Percentiles rank a stretch among this genome's conserved stretches.
These are phyloP conservation scores for Pseudonitzschia multiseries DNA, from an alignment of 108 stramenopile genomes.

Conservation along the genomic window DNA sequence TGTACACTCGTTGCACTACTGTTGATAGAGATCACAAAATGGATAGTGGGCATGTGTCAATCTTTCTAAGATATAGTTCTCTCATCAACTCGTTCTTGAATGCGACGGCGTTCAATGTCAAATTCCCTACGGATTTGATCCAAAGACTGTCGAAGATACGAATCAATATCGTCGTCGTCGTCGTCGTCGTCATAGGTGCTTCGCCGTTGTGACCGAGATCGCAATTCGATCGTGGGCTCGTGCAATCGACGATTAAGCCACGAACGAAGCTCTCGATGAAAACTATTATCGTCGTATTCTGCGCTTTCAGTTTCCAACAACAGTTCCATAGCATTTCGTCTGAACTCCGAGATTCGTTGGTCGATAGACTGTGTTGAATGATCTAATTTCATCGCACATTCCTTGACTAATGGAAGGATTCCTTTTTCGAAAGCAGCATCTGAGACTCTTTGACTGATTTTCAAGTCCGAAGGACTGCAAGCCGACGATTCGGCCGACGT, in stretches of 20 bases:
- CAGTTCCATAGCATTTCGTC: slow-evolving; percentile 30
- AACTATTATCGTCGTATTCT: background rate
- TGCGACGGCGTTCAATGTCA: background rate
- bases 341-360: background rate
- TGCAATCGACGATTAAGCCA: slow-evolving; percentile 47
- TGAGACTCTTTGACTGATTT: slow-evolving; percentile 28
- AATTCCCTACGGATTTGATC: background rate
- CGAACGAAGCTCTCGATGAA: slow-evolving; percentile 18
- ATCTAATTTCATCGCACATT: slow-evolving; percentile 34
- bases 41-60: no score
- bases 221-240: slow-evolving; percentile 50
- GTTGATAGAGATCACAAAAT: background rate
- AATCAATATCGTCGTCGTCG: background rate
- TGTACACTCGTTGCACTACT: background rate
- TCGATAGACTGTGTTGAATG: slow-evolving; percentile 19
- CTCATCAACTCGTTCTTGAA: background rate
- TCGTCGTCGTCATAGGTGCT: background rate
- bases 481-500: slow-evolving; percentile 55
- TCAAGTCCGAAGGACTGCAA: slow-evolving; percentile 25
- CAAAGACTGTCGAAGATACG: background rate
- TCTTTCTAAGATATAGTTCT: background rate
- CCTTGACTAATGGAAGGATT: slow-evolving; percentile 42
- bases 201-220: slow-evolving; percentile 14
- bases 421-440: slow-evolving; percentile 47
- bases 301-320: slow-evolving; percentile 1